phyloP scores from a whole-genome alignment of 768 basidiomycete species.

The Psilocybe subaeruginosa region DNA sequence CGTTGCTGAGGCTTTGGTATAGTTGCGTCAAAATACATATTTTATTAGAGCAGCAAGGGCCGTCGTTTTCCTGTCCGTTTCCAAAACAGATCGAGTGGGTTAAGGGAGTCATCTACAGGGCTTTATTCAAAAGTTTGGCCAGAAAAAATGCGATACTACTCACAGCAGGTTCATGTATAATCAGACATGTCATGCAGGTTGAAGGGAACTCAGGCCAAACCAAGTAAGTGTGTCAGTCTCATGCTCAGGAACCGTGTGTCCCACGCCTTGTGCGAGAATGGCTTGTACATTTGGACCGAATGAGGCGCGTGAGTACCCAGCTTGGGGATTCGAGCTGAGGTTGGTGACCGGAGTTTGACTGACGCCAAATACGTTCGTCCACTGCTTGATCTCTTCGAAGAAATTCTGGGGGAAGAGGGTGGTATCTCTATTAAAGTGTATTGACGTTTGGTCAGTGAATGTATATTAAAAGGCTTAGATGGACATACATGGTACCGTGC shows the following conservation, averaged over 20 bases:
- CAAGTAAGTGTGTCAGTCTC: constrained; percentile 49
- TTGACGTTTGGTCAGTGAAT: neutral
- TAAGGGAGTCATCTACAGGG: no score
- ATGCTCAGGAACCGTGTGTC: constrained; percentile 56
- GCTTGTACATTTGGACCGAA: constrained; percentile 54
- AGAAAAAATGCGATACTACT: no score
- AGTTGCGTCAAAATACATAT: no score
- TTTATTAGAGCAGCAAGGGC: no score
- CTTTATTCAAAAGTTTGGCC: no score
- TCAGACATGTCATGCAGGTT: neutral
- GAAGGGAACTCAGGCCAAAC: constrained; percentile 42
- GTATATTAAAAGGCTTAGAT: neutral
- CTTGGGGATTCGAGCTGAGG: constrained; percentile 39
- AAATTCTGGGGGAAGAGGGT: constrained; percentile 57
- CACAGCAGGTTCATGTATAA: no score
- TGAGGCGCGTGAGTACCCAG: constrained; percentile 49
- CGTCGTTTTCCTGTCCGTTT: no score
- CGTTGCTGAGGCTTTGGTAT: no score
- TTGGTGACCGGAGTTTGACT: constrained; percentile 46
- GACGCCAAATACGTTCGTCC: constrained; percentile 57
- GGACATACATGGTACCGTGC: constrained; percentile 51
- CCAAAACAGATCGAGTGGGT: no score
- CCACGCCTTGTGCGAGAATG: constrained; percentile 49
- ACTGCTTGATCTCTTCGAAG: constrained; percentile 55
- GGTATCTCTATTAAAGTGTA: constrained; percentile 40